These are phyloP conservation scores for Talaromyces wortmannii DNA, from an alignment of 495 filamentous ascomycete genomes.

Conservation along the genomic window DNA sequence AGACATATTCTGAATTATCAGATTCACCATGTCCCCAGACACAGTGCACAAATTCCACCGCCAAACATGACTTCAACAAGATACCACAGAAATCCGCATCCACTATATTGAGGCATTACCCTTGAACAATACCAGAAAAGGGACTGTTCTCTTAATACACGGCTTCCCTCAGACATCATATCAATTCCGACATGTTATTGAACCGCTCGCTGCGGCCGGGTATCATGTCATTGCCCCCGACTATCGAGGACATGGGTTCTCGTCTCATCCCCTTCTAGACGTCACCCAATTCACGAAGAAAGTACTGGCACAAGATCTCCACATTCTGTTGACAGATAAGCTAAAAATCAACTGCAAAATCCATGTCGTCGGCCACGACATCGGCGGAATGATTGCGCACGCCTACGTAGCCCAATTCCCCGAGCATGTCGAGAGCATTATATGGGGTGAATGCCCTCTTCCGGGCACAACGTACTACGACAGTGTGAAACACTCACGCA, in stretches of 20 bases:
- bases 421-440: slow-evolving; percentile 19
- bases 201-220: slow-evolving; percentile 34
- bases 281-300: slow-evolving; percentile 3
- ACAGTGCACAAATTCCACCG: too few relatives aligned
- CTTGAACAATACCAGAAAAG: slow-evolving; percentile 7
- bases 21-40: too few relatives aligned
- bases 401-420: slow-evolving; percentile 26
- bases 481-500: slow-evolving; percentile 14
- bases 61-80: slow-evolving; percentile 12
- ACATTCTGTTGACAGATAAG: slow-evolving; percentile 12
- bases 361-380: slow-evolving; percentile 40
- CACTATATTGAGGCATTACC: slow-evolving; percentile 9
- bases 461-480: slow-evolving; percentile 28
- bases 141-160: slow-evolving; percentile 43
- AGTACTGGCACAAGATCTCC: slow-evolving; percentile 16
- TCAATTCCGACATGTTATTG: slow-evolving; percentile 52
- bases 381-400: slow-evolving; percentile 38
- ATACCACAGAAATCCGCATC: slow-evolving; percentile 15
- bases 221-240: slow-evolving; percentile 53
- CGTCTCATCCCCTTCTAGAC: slow-evolving; percentile 4
- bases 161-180: slow-evolving; percentile 56
- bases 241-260: slow-evolving; percentile 48
- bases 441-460: slow-evolving; percentile 39
- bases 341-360: slow-evolving; percentile 24
- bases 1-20: too few relatives aligned